A percentile compares a stretch with the other conserved stretches of the same genome.
Conservation (phyloP, 169 alveolate genomes). For the Sarcocystis neurona region DNA sequence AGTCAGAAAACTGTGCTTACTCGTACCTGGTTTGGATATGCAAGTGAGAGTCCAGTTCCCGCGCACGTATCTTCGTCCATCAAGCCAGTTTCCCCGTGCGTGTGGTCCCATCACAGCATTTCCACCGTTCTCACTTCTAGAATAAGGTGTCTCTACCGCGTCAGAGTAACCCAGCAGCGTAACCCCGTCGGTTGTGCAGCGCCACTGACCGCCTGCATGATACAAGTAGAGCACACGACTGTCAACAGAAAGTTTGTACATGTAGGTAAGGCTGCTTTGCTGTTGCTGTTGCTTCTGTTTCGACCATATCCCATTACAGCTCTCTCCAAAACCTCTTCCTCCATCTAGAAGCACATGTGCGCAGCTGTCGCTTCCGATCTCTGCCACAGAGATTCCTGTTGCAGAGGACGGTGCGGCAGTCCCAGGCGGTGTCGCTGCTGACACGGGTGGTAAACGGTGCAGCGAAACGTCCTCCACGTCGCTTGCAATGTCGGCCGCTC, state of each 20-base stretch:
- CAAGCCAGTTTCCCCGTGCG: slow-evolving; percentile 24
- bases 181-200: slow-evolving; percentile 21
- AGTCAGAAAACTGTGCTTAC: neutral
- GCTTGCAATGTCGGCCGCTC: too few species aligned
- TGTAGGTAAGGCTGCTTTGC: neutral
- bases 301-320: too few species aligned
- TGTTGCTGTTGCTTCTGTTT: too few species aligned
- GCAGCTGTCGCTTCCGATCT: too few species aligned
- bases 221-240: slow-evolving; percentile 24
- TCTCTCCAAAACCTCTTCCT: too few species aligned
- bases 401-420: too few species aligned
- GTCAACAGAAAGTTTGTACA: slow-evolving; percentile 10
- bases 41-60: slow-evolving; percentile 6
- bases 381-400: too few species aligned
- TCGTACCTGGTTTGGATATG: neutral
- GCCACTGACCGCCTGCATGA: slow-evolving; percentile 14
- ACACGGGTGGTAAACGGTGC: too few species aligned
- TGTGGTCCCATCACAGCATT: neutral
- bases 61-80: neutral
- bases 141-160: neutral
- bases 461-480: too few species aligned
- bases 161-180: slow-evolving; percentile 17
- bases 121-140: neutral
- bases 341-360: too few species aligned
- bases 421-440: too few species aligned